Conservation (phyloP, 768 basidiomycete species). For the Astraeus odoratus region DNA sequence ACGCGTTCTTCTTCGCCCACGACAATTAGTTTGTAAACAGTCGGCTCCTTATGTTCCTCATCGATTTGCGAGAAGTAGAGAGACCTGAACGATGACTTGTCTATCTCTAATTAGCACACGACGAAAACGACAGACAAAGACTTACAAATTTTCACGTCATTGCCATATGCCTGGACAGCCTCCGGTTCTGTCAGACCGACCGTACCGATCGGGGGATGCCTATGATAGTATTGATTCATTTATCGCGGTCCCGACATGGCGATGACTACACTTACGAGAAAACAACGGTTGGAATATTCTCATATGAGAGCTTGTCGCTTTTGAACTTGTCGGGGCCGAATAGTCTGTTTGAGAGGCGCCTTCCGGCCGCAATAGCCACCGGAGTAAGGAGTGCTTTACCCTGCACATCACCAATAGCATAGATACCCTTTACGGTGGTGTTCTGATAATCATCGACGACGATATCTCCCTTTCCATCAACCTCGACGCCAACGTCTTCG, state of each 20-base stretch:
- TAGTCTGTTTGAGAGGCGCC: conserved; percentile 81
- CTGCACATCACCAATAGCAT: conserved; percentile 85
- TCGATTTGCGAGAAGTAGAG: conserved; percentile 91
- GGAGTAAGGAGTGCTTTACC: conserved; percentile 93
- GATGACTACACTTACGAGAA: conserved; percentile 68
- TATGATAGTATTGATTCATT: conserved; percentile 27
- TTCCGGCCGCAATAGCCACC: conserved; percentile 94
- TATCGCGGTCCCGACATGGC: conserved; percentile 3
- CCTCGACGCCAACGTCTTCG: conserved; percentile 68
- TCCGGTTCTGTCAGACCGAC: conserved; percentile 93
- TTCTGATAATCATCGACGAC: conserved; percentile 90
- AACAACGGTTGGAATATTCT: conserved; percentile 90
- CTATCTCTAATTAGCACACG: conserved; percentile 29
- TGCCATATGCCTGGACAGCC: conserved; percentile 83
- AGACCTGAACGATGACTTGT: conserved; percentile 73
- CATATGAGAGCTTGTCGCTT: conserved; percentile 80
- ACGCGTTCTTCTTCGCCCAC: conserved; percentile 88
- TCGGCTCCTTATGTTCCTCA: conserved; percentile 90
- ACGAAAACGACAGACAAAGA: conserved; percentile 13
- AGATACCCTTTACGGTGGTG: conserved; percentile 61
- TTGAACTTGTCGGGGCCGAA: conserved; percentile 86
- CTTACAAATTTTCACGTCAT: conserved; percentile 86
- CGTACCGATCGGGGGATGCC: conserved; percentile 92
- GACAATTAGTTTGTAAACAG: conserved; percentile 86
- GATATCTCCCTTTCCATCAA: conserved; percentile 76